Base-by-base conservation (phyloP, 1,284 basidiomycete species). In the Leccinum ponderosum region DNA sequence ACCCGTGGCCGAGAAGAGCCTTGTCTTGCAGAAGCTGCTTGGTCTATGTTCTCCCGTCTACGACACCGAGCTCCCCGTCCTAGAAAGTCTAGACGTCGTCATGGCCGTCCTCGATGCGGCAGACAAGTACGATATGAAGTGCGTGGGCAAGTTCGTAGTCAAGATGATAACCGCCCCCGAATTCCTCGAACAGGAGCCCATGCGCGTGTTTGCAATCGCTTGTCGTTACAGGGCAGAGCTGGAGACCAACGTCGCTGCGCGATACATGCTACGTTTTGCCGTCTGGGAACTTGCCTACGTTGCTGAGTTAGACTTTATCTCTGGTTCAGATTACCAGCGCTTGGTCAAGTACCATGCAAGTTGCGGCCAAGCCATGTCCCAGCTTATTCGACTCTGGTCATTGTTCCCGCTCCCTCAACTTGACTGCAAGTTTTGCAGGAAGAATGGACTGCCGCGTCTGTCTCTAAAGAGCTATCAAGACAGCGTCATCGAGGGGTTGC, bases 161-260 rank as follows among this genome's bases (percentile, higher is more conserved):
- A 75, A 65, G 64, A 73, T 74, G 72, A 76, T 73, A 59, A 70
- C 69, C n/a, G 67, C 73, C 52, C 73, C 72, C 54, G 59, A 69
- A 17, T 81, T 84, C 64, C 70, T 81, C 15, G 77, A 80, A 59
- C 68, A 72, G 12, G 77, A 81, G 42, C 79, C 83, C 20, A 65
- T 85, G 59, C 77, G 80, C n/a, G 81, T 82, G 14, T 85, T 81
- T 62, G 82, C 81, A 1, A 79, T 85, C 58, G 78, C 83, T 50
- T 81, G 77, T 69, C 75, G 75, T 14, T 81, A 81, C 63, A 75
- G 77, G 29, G 80, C 81, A 69, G 73, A 74, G 56, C 61, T 63
- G 15, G 78, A 83, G 65, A 80, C 78, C 7, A 76, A 73, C 47
- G 63, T 73, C 22, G 83, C 83, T 17, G 81, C 81, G 2, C 73